Evolutionary conservation across 352 stramenopile genomes (phyloP).

Genomic region (Phytophthora parvispora): DNA sequence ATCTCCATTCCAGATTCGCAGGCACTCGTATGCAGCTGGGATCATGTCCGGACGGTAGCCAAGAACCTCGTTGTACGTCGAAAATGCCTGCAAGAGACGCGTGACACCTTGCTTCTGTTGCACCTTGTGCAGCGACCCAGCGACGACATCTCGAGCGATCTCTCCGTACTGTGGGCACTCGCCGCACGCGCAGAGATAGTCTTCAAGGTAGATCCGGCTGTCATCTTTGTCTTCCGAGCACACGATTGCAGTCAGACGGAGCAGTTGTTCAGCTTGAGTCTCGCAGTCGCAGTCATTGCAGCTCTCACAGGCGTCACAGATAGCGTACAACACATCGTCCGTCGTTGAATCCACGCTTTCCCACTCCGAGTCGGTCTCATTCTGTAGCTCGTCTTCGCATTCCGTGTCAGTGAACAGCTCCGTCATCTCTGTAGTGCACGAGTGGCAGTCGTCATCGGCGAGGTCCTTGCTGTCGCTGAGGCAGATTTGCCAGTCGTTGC

Average conservation of each 20-base stretch:
- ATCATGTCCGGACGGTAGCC: conserved; percentile 71
- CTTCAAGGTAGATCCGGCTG: conserved; percentile 50
- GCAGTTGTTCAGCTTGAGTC: conserved; percentile 41
- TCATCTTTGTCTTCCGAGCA: conserved; percentile 1
- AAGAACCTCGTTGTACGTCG: conserved; percentile 77
- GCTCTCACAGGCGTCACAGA: conserved; percentile 14
- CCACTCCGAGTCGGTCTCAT: conserved; percentile 37
- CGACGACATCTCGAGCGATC: conserved; percentile 59
- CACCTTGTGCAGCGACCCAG: conserved; percentile 14
- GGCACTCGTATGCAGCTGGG: conserved; percentile 56
- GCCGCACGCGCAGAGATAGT: conserved; percentile 74
- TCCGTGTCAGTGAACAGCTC: conserved; percentile 56
- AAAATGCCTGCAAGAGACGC: conserved; percentile 74
- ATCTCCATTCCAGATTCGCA: conserved; percentile 65
- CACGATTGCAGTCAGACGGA: conserved; percentile 23
- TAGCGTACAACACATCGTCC: conserved; percentile 14
- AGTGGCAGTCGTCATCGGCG: conserved; percentile 39
- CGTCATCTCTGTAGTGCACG: conserved; percentile 58
- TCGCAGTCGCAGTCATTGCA: conserved; percentile 45
- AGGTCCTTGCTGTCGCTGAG: conserved; percentile 12
- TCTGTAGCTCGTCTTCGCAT: conserved; percentile 30
- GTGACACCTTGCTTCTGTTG: conserved; percentile 48
- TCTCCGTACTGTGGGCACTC: conserved; percentile 67
- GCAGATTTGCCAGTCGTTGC: conserved; percentile 12
- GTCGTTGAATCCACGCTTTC: conserved; percentile 11